Base-by-base conservation (phyloP, 1,284 basidiomycete species). In the Tilletia indica region DNA sequence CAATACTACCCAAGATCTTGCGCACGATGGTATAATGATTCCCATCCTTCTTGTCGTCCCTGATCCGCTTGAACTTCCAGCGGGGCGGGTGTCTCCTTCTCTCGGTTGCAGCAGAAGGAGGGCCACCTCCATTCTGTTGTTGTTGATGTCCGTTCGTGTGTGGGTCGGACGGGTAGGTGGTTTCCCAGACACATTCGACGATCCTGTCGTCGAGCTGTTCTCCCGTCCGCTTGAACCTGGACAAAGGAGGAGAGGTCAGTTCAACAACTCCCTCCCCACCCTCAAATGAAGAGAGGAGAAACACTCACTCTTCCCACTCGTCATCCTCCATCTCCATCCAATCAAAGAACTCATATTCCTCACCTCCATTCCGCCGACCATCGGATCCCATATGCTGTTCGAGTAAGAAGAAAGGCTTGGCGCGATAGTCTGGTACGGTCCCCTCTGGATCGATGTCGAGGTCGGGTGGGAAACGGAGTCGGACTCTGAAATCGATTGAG, bases 401-500 rank as follows among this genome's bases (percentile, higher is more conserved):
- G 19, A 99, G 87, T 69, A 91, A 86, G 84, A 97, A 97, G 2
- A 92, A 85, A 0, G 97, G 97, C 85, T 95, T 97, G 9, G 90
- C 90, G 70, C 86, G 87, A 74, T 91, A 91, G 81, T 99, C 94
- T 0, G 93, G 92, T 79, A 76, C 72, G 21, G 77, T 76, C 84
- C 38, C 39, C 85, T 84, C 2, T 9, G 78, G 77, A 39, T 80
- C 81, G 12, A 63, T 64, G 4, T 76, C 72, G 1, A 80, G 69
- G 45, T 82, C 80, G 0, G 93, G 90, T 1, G 96, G 94, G 84
- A 99, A 99, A 48, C 93, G 90, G 21, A 99, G 87, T 69, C 95
- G 88, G 14, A 99, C 90, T 83, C 93, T 93, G 87, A 99, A 99
- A 85, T 99, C 97, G 81, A 99, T 92, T 3, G 94, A 94, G 85